Evolutionary conservation across 108 stramenopile species (phyloP), one percentile per base, ranked within the genome.

Genomic region (Skeletonema menzelii): DNA sequence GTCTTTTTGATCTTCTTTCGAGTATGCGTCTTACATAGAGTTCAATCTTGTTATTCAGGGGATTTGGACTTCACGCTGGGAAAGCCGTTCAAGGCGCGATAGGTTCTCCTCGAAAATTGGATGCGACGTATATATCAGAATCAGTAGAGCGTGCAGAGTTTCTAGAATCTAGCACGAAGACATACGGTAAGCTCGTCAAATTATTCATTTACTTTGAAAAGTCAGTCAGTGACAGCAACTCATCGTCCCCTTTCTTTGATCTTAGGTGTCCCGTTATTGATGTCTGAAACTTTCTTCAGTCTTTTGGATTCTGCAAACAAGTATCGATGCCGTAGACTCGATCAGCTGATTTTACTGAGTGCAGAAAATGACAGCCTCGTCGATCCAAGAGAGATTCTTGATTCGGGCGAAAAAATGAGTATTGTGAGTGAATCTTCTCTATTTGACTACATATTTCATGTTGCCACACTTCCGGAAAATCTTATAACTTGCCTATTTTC

Each of bases 11-110:
- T 4, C 31, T 32, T 32, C 31, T 1, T 32, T 4, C 31, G 3
- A 32, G 31, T 32, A 32, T 8, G 8, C 1, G 19, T 58, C 42
- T 35, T 73, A 65, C 62, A 27, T 22, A 13, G 20, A 28, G 47
- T 44, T 4, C 3, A 32, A 84, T 24, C n/a, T 47, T n/a, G 46
- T 47, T 47, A n/a, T 47, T 17, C 19, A 47, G 46, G 49, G 98
- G 98, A 28, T 95, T 93, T 72, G 98, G 98, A 19, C 75, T 98
- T 32, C 97, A 97, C 76, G 87, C 92, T 26, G 98, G 97, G 49
- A 94, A 88, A 84, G 98, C 98, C 46, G 91, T 98, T n/a, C 96
- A 97, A 73, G 98, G 98, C 10, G 97, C 97, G 6, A 96, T 98
- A 47, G 98, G 98, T 42, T 91, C 92, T 8, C 85, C 91, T 35